phyloP scores from a whole-genome alignment of 164 flowering plant species.

The Umbellularia californica region DNA sequence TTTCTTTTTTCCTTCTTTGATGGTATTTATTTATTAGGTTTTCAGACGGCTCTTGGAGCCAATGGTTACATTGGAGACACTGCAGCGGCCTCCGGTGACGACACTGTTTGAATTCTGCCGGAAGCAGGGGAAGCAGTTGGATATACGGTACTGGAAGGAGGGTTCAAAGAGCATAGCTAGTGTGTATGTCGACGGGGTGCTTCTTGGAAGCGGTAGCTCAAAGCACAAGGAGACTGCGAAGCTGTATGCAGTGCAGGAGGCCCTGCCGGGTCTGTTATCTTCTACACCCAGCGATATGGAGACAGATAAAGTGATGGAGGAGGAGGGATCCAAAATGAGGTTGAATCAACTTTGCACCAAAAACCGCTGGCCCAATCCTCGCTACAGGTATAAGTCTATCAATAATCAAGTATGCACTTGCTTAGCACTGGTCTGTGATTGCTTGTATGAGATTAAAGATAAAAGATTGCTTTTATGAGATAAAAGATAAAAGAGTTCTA shows the following conservation, averaged over 20 bases:
- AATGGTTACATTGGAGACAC: constrained; percentile 38
- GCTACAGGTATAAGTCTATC: constrained; percentile 32
- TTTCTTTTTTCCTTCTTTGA: no score
- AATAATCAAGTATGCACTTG: not conserved
- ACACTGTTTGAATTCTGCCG: constrained; percentile 50
- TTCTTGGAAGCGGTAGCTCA: constrained; percentile 37
- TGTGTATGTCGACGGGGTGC: constrained; percentile 48
- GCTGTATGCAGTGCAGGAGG: constrained; percentile 48
- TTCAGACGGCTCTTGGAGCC: constrained; percentile 56
- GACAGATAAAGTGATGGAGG: constrained; percentile 15
- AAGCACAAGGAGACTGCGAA: constrained; percentile 54
- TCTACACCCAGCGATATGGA: not conserved
- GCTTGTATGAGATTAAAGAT: not conserved
- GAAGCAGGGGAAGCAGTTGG: constrained; percentile 49
- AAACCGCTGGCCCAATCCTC: constrained; percentile 54
- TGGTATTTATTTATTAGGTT: constrained; percentile 20
- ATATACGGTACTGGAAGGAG: constrained; percentile 34
- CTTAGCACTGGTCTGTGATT: not conserved
- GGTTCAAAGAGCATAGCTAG: constrained; percentile 29
- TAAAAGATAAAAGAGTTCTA: not conserved
- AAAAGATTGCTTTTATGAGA: not conserved
- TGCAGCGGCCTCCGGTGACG: constrained; percentile 52
- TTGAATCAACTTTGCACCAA: constrained; percentile 47
- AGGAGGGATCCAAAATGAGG: constrained; percentile 51
- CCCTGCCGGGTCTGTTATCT: constrained; percentile 31